phyloP scores from a whole-genome alignment of 108 stramenopile species.

The Conticribra guillardii region DNA sequence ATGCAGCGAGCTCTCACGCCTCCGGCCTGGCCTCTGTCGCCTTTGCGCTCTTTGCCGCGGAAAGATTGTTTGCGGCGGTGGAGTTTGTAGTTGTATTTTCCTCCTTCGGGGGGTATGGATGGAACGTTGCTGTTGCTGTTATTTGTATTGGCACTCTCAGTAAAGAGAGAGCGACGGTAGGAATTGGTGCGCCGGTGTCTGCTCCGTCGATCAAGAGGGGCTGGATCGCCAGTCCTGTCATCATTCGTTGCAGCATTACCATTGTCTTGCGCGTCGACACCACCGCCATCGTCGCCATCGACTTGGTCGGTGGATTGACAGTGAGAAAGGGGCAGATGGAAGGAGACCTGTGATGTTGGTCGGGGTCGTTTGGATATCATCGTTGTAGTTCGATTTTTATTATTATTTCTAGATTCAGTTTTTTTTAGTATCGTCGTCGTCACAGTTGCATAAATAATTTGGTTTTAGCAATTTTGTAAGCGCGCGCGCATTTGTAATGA shows the following conservation, averaged over 20 bases:
- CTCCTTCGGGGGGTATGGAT: not conserved
- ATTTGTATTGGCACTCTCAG: no score
- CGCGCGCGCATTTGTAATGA: no score
- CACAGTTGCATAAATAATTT: no score
- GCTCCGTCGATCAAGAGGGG: no score
- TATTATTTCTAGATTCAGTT: no score
- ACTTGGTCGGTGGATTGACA: no score
- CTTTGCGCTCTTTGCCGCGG: constrained; percentile 13
- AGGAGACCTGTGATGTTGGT: not conserved
- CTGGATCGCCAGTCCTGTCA: no score
- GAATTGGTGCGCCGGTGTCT: no score
- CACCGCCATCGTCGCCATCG: not conserved
- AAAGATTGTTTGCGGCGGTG: constrained; percentile 1
- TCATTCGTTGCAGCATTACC: not conserved
- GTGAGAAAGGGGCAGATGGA: not conserved
- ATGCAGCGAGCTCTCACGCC: not conserved
- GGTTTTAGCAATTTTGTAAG: no score
- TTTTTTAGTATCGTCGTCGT: no score
- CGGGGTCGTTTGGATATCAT: constrained; percentile 2
- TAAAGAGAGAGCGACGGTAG: no score
- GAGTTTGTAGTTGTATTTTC: not conserved
- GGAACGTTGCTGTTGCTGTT: not conserved
- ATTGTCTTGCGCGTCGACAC: not conserved
- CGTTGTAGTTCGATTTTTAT: no score
- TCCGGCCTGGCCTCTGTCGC: constrained; percentile 7